phyloP scores from a whole-genome alignment of 2,329 filamentous ascomycete genomes.

The Drechmeria coniospora region DNA sequence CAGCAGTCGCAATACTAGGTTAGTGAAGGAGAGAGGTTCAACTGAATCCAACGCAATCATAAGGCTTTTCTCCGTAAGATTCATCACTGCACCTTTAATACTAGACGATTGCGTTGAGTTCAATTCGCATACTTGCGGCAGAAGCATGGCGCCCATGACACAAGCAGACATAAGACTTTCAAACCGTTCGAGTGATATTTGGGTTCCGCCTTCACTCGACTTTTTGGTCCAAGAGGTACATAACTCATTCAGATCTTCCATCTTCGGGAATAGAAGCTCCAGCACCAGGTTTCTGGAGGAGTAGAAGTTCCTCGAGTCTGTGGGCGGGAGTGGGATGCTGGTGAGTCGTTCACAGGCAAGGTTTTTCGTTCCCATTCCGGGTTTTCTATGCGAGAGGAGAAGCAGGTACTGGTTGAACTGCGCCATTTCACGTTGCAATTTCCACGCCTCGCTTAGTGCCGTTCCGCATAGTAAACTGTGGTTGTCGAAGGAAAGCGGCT shows the following conservation, averaged over 20 bases:
- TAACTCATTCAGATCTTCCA: slow-evolving; percentile 31
- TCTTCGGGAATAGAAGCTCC: slow-evolving; percentile 37
- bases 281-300: slow-evolving; percentile 34
- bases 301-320: slow-evolving; percentile 19
- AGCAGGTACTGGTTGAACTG: slow-evolving; percentile 38
- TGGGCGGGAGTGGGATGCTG: slow-evolving; percentile 7
- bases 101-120: slow-evolving; percentile 33
- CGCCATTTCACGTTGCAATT: slow-evolving; percentile 25
- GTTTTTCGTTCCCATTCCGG: too few species aligned
- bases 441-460: slow-evolving; percentile 31
- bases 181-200: slow-evolving; percentile 36
- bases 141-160: slow-evolving; percentile 26
- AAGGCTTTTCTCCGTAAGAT: slow-evolving; percentile 25
- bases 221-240: slow-evolving; percentile 31
- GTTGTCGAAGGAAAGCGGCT: slow-evolving; percentile 14
- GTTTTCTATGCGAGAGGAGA: too few species aligned
- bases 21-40: slow-evolving; percentile 29
- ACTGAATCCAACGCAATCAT: slow-evolving; percentile 24
- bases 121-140: slow-evolving; percentile 30
- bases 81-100: slow-evolving; percentile 27
- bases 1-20: slow-evolving; percentile 29
- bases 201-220: slow-evolving; percentile 27
- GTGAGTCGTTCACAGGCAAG: slow-evolving; percentile 1
- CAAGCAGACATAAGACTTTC: slow-evolving; percentile 36
- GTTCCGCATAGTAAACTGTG: slow-evolving; percentile 28